These are phyloP conservation scores for Aspergillus saccharolyticus DNA, from an alignment of 495 filamentous ascomycete species.

Conservation along the genomic window DNA sequence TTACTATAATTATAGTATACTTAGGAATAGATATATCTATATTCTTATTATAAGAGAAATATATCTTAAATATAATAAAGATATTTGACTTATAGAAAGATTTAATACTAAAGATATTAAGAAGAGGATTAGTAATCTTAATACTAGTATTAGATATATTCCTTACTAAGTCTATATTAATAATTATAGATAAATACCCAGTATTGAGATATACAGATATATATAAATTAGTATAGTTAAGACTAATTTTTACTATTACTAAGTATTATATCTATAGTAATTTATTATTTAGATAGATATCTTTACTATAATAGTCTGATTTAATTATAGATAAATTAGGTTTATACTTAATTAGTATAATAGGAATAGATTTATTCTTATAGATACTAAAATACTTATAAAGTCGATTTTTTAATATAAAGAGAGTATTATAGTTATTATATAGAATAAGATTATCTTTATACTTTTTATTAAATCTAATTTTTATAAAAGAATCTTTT, in stretches of 20 bases:
- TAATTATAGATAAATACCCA: background rate
- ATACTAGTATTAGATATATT: background rate
- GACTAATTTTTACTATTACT: background rate
- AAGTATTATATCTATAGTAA: background rate
- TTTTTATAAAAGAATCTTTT: background rate
- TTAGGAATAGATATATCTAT: background rate
- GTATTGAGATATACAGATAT: background rate
- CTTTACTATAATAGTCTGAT: background rate
- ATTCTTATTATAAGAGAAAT: background rate
- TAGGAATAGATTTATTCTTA: background rate
- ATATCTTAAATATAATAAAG: background rate
- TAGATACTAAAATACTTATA: background rate
- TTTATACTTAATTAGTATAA: background rate
- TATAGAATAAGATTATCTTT: background rate
- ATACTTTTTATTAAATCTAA: background rate
- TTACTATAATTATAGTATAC: background rate
- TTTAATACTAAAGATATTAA: background rate
- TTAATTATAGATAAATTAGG: background rate
- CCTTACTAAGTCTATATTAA: background rate
- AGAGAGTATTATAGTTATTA: background rate
- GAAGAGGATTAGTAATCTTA: background rate
- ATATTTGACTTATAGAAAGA: background rate
- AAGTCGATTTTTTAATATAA: background rate
- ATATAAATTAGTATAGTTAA: background rate
- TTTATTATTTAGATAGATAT: background rate